These are phyloP conservation scores for Middelhovenomyces tepae DNA, from an alignment of 805 yeast species.

Conservation along the genomic window DNA sequence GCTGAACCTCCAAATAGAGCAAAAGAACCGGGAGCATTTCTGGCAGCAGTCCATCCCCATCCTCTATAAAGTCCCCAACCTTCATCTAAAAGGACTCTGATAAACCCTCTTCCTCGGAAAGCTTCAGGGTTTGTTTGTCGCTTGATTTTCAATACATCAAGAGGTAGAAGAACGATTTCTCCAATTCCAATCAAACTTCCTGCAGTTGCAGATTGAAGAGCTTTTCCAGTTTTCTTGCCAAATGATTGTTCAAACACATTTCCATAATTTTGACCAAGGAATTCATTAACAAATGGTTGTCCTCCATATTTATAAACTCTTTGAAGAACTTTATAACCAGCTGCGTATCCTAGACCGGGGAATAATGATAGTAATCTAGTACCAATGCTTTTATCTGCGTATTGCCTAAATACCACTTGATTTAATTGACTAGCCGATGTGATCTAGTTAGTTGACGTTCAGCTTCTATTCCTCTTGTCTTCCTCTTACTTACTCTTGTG, in stretches of 20 bases:
- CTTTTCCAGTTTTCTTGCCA: constrained; percentile 94
- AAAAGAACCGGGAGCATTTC: constrained; percentile 98
- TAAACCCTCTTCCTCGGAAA: constrained; percentile 96
- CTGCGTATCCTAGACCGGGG: constrained; percentile 98
- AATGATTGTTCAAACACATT: constrained; percentile 62
- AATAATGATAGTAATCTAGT: constrained; percentile 73
- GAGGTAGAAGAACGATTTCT: constrained; percentile 89
- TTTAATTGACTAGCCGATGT: constrained; percentile 60
- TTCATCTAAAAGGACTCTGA: constrained; percentile 79
- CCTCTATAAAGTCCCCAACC: constrained; percentile 93
- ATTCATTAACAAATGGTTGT: constrained; percentile 97
- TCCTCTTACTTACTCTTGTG: constrained; percentile 72
- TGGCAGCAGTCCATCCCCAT: constrained; percentile 99
- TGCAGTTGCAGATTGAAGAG: constrained; percentile 93
- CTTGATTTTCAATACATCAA: constrained; percentile 94
- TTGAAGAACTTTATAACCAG: constrained; percentile 90
- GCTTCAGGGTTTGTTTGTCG: constrained; percentile 99
- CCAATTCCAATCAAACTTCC: constrained; percentile 97
- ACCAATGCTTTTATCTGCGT: constrained; percentile 62
- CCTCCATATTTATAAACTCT: constrained; percentile 99
- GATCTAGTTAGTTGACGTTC: constrained; percentile 39
- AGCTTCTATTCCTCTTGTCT: no score
- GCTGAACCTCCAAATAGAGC: constrained; percentile 98
- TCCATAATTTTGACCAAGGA: constrained; percentile 65
- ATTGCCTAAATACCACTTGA: constrained; percentile 76